Conservation (phyloP, 2,329 filamentous ascomycete species). For the Cucurbitaria berberidis region DNA sequence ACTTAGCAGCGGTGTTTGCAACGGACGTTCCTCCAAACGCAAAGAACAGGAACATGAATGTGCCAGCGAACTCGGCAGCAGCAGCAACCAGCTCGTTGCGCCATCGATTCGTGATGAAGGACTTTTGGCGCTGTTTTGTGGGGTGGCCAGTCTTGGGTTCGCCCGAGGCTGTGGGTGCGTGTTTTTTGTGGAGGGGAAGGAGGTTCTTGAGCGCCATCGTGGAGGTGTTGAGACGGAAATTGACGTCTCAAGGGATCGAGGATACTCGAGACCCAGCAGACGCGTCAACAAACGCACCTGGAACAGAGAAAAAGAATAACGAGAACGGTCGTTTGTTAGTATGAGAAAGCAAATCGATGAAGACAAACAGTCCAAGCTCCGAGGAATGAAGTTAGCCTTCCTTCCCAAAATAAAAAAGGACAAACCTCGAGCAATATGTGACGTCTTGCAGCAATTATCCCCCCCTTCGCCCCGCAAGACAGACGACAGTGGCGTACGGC, state of each 20-base stretch:
- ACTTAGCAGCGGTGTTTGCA: constrained; percentile 41
- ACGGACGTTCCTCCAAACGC: constrained; percentile 49
- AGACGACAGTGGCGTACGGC: not conserved
- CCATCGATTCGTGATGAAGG: constrained; percentile 23
- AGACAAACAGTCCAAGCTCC: too few relatives aligned
- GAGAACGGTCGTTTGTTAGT: too few relatives aligned
- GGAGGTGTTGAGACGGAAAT: not conserved
- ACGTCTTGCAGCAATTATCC: constrained; percentile 1
- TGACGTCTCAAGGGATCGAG: too few relatives aligned
- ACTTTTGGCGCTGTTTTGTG: not conserved
- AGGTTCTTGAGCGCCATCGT: constrained; percentile 16
- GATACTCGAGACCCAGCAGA: too few relatives aligned
- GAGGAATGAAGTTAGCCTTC: not conserved
- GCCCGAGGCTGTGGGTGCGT: not conserved
- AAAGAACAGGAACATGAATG: constrained; percentile 51
- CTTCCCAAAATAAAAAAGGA: too few relatives aligned
- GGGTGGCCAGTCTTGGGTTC: constrained; percentile 1
- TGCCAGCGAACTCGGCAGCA: constrained; percentile 48
- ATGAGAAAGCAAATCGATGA: too few relatives aligned
- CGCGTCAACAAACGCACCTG: too few relatives aligned
- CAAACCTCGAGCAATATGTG: not conserved
- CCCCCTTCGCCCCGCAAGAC: not conserved
- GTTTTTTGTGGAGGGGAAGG: constrained; percentile 14
- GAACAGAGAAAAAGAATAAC: too few relatives aligned
- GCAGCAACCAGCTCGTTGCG: constrained; percentile 46